A percentile compares a stretch with the other conserved stretches of the same genome.
Conservation (phyloP, 2,329 filamentous ascomycete genomes). For the Colletotrichum echinochloae region DNA sequence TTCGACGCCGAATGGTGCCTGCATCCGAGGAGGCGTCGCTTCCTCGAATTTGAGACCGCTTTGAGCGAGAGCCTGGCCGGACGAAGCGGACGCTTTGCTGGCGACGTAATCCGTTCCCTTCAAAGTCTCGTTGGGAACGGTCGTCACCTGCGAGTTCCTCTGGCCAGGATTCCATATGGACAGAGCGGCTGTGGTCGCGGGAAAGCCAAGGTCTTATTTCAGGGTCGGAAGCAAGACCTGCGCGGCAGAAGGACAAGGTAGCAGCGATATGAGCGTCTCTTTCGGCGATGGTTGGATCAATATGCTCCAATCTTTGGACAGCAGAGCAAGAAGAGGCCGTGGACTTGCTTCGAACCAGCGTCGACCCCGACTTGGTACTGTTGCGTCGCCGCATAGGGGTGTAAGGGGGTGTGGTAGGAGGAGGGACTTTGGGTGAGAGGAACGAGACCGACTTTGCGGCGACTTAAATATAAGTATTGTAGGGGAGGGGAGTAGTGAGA, state of each 20-base stretch:
- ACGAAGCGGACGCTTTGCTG: slow-evolving; percentile 70
- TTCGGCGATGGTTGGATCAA: slow-evolving; percentile 62
- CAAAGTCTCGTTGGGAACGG: slow-evolving; percentile 39
- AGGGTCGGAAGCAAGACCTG: slow-evolving; percentile 55
- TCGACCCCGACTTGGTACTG: slow-evolving; percentile 58
- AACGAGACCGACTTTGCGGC: background rate
- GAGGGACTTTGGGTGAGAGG: background rate
- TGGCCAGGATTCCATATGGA: background rate
- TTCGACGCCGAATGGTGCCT: slow-evolving; percentile 5
- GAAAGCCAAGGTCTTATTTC: slow-evolving; percentile 47
- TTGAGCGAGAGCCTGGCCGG: slow-evolving; percentile 41
- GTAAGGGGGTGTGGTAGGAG: slow-evolving; percentile 3
- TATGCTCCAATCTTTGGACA: slow-evolving; percentile 58
- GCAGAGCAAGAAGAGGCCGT: slow-evolving; percentile 58
- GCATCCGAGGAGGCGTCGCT: slow-evolving; percentile 7
- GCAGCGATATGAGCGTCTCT: slow-evolving; percentile 74
- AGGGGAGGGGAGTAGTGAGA: slow-evolving; percentile 22
- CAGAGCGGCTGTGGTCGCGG: background rate
- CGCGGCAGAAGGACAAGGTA: slow-evolving; percentile 67
- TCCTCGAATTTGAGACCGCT: background rate
- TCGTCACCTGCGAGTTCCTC: background rate
- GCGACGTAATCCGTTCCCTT: slow-evolving; percentile 48
- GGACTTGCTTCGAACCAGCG: slow-evolving; percentile 61
- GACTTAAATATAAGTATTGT: slow-evolving; percentile 32
- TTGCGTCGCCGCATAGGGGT: slow-evolving; percentile 62